Conservation (phyloP, 2,329 filamentous ascomycete species). For the Furcasterigmium furcatum region DNA sequence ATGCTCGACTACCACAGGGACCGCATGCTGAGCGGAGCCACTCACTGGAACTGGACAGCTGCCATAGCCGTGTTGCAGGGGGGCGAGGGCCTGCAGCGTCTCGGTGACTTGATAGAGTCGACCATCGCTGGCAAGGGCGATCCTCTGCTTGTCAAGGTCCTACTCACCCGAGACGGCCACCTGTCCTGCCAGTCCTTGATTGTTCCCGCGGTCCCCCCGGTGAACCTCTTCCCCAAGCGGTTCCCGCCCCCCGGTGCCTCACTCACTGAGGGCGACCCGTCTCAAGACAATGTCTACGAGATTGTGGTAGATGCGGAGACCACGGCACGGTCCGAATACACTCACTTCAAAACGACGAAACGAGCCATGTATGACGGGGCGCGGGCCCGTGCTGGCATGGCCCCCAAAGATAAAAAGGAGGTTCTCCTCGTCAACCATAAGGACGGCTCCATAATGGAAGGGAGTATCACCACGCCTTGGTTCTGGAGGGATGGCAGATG, state of each 20-base stretch:
- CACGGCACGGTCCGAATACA: conserved; percentile 59
- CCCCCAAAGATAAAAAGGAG: conserved; percentile 53
- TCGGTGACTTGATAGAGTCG: conserved; percentile 27
- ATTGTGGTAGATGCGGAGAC: conserved; percentile 39
- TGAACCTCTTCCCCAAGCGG: conserved; percentile 54
- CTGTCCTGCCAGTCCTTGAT: conserved; percentile 34
- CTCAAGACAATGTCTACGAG: conserved; percentile 29
- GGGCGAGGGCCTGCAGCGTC: conserved; percentile 35
- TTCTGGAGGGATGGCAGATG: conserved; percentile 71
- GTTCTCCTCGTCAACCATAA: conserved; percentile 68
- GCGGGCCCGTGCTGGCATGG: conserved; percentile 57
- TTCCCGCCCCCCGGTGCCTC: conserved; percentile 43
- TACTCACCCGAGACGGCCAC: conserved; percentile 46
- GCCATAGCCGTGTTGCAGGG: conserved; percentile 44
- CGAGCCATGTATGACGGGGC: conserved; percentile 71
- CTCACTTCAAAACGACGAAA: conserved; percentile 80
- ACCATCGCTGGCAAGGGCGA: conserved; percentile 14
- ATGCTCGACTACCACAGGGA: conserved; percentile 78
- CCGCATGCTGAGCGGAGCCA: conserved; percentile 65
- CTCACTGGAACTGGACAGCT: conserved; percentile 50
- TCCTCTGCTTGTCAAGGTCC: conserved; percentile 50
- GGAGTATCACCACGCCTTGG: conserved; percentile 78
- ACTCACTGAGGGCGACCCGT: conserved; percentile 18
- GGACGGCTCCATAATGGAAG: conserved; percentile 74
- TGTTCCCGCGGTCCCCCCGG: conserved; percentile 31